Evolutionary conservation across 768 basidiomycete genomes (phyloP).

Genomic region (Hebeloma cylindrosporum): DNA sequence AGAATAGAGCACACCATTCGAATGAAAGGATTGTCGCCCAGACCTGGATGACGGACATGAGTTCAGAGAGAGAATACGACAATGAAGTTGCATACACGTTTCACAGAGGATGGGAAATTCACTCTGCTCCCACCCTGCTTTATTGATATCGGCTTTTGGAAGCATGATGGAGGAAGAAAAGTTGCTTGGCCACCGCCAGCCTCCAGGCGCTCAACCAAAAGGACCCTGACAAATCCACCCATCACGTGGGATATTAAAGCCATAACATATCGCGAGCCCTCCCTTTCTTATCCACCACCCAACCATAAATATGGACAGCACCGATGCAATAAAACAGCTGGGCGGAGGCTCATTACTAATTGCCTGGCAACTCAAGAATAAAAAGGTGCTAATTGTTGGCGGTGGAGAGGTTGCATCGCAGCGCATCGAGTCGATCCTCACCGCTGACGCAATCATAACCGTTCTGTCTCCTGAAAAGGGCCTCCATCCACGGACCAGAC

Average conservation of each 20-base stretch:
- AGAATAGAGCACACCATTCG: constrained; percentile 82
- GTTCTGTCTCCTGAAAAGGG: constrained; percentile 72
- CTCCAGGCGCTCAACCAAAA: too few species aligned
- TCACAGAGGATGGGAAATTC: constrained; percentile 95
- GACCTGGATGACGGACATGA: constrained; percentile 45
- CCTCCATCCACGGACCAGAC: constrained; percentile 59
- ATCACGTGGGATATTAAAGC: too few species aligned
- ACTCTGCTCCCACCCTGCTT: constrained; percentile 91
- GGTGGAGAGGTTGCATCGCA: constrained; percentile 92
- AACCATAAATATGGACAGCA: constrained; percentile 18
- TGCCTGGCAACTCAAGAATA: constrained; percentile 89
- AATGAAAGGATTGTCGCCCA: constrained; percentile 89
- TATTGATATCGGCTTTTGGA: constrained; percentile 91
- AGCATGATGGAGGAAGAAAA: constrained; percentile 19
- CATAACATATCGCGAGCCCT: too few species aligned
- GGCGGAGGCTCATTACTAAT: constrained; percentile 80
- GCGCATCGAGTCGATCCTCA: constrained; percentile 82
- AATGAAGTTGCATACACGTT: constrained; percentile 61
- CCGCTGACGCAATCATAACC: constrained; percentile 74
- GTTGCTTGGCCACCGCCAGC: too few species aligned
- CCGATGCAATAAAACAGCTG: constrained; percentile 21
- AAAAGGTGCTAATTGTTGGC: constrained; percentile 86
- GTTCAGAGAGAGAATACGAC: constrained; percentile 1
- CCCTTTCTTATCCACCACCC: constrained; percentile 9
- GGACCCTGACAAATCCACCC: too few species aligned